Conservation (phyloP, 768 basidiomycete genomes). For the Boletus edulis region DNA sequence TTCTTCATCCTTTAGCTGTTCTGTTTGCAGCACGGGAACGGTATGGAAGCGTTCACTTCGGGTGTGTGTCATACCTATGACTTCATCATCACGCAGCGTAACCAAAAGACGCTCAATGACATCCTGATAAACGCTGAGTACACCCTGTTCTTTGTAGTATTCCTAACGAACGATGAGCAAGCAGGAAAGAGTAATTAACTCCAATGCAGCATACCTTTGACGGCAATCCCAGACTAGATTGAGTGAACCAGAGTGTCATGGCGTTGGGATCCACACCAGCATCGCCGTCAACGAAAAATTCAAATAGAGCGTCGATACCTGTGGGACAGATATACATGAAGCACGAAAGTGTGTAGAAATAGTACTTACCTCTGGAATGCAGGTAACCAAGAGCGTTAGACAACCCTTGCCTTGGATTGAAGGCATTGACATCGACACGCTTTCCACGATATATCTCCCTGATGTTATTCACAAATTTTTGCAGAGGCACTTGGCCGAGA, state of each 20-base stretch:
- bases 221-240: conserved; percentile 78
- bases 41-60: conserved; percentile 17
- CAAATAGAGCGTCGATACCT: conserved; percentile 79
- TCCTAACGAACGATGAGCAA: conserved; percentile 46
- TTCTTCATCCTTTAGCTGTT: conserved; percentile 34
- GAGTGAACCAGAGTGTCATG: conserved; percentile 85
- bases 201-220: conserved; percentile 57
- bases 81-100: conserved; percentile 49
- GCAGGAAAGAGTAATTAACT: neutral
- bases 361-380: conserved; percentile 72
- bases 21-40: conserved; percentile 34
- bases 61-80: conserved; percentile 13
- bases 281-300: conserved; percentile 87
- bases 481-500: conserved; percentile 67
- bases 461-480: conserved; percentile 62
- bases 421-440: conserved; percentile 36
- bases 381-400: conserved; percentile 84
- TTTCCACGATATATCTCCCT: conserved; percentile 57
- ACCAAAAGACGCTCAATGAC: conserved; percentile 68
- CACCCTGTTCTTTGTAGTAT: conserved; percentile 79
- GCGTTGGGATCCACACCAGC: conserved; percentile 80
- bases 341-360: neutral
- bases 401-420: conserved; percentile 50
- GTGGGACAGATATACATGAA: conserved; percentile 1
- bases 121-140: conserved; percentile 65